Conservation (phyloP, 768 basidiomycete genomes). For the Boletus rex-veris region DNA sequence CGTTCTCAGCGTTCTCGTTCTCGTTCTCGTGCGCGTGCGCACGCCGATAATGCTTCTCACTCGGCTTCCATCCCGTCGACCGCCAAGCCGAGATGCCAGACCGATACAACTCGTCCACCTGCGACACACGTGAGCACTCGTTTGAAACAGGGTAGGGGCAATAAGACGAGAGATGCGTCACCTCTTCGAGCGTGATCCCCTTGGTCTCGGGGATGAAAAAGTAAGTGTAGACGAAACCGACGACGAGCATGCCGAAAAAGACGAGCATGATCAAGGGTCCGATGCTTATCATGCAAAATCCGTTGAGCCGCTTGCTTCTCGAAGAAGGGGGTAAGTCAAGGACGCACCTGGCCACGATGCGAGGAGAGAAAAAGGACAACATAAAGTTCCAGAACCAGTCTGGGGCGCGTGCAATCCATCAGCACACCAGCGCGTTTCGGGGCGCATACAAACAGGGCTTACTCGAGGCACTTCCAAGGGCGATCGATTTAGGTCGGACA, state of each 20-base stretch:
- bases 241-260: constrained; percentile 70
- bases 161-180: neutral
- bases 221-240: constrained; percentile 71
- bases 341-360: constrained; percentile 53
- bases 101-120: constrained; percentile 76
- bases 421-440: neutral
- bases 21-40: neutral
- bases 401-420: constrained; percentile 12
- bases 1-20: neutral
- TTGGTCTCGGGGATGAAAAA: constrained; percentile 79
- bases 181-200: constrained; percentile 68
- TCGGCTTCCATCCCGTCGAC: constrained; percentile 55
- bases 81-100: constrained; percentile 66
- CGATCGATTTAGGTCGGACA: constrained; percentile 74
- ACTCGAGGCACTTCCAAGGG: constrained; percentile 64
- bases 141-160: neutral
- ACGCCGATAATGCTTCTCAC: constrained; percentile 36
- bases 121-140: neutral
- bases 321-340: neutral
- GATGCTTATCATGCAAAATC: constrained; percentile 38
- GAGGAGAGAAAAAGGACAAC: constrained; percentile 67
- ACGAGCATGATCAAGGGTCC: constrained; percentile 73
- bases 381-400: constrained; percentile 78
- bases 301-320: neutral
- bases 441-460: neutral